Evolutionary conservation across 768 basidiomycete genomes (phyloP).

Genomic region (Rhodocollybia butyracea): DNA sequence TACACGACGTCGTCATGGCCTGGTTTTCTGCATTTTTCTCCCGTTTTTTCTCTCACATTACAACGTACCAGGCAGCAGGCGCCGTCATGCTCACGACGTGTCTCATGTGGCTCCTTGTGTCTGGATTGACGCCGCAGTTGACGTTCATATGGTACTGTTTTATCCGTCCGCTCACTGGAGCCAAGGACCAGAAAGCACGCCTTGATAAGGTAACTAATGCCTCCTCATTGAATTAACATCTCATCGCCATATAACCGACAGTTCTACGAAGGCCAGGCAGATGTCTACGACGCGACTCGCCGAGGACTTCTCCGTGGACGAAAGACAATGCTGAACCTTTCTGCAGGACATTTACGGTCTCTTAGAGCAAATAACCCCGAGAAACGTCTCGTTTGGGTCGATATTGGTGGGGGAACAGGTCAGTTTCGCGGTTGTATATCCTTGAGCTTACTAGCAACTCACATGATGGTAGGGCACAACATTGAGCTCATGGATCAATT

Average conservation of each 20-base stretch:
- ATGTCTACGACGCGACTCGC: conserved; percentile 70
- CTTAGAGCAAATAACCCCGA: conserved; percentile 37
- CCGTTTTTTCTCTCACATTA: neutral
- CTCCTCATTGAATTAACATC: neutral
- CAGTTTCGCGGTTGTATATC: conserved; percentile 1
- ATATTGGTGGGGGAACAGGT: conserved; percentile 77
- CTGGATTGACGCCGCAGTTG: conserved; percentile 34
- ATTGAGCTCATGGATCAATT: conserved; percentile 66
- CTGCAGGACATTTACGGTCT: conserved; percentile 55
- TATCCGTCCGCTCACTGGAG: conserved; percentile 34
- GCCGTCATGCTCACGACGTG: neutral
- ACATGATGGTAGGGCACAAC: conserved; percentile 45
- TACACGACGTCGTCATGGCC: too few species aligned
- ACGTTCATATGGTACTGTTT: conserved; percentile 52
- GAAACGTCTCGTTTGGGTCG: conserved; percentile 67
- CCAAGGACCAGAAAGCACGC: conserved; percentile 37
- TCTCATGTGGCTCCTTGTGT: neutral
- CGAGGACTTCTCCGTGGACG: conserved; percentile 60
- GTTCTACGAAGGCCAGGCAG: conserved; percentile 70
- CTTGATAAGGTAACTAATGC: conserved; percentile 36
- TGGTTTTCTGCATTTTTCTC: neutral
- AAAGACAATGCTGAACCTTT: conserved; percentile 68
- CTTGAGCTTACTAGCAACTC: conserved; percentile 55
- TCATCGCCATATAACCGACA: conserved; percentile 15
- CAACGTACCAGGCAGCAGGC: neutral